Base-by-base conservation (phyloP, 257 asterid species). In the Echium plantagineum region DNA sequence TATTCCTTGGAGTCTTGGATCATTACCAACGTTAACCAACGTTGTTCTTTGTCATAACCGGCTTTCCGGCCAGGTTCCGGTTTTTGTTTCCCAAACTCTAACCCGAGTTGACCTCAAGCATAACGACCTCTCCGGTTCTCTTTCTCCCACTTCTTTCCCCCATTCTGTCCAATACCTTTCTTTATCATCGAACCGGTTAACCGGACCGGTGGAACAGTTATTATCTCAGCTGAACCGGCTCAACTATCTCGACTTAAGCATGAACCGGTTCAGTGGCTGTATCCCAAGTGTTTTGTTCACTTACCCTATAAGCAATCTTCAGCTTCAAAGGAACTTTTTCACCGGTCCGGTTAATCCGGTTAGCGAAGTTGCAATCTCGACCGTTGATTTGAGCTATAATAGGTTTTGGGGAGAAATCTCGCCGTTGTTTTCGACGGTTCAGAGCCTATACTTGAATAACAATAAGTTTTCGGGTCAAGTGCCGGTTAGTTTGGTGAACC, bases 391-490 rank as follows among this genome's bases (percentile, higher is more conserved):
- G 46, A 91, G 98, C 65, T 84, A 59, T 71, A 91, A 91, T 80
- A 87, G 94, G 18, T 63, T 91, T 3, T 82, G 72, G 1, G 98
- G 98, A 0, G 82, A 75, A 57, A 79, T 91, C 52, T 88, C 98
- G 0, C 94, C 97, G 0, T 30, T 86, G 60, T 72, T 91, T 32
- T 69, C 98, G 5, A 76, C 89, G 68, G 98, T 86, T 17, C 83
- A 86, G 74, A 83, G 70, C 54, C 72, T 93, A 1, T 93, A 84
- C 22, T 80, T 93, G 52, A 89, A 93, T 49, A 89, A 93, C 59
- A 93, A 93, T 83, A 94, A 90, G 84, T 86, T 93, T 82, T 66
- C 69, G 22, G 98, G 97, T 20, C 74, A 82, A 66, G 94, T 89
- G 0, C 98, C 98, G 32, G 73, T 55, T 9, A 75, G 71, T 47